Evolutionary conservation across 495 filamentous ascomycete species (phyloP).

Genomic region (Chlorociboria aeruginascens): DNA sequence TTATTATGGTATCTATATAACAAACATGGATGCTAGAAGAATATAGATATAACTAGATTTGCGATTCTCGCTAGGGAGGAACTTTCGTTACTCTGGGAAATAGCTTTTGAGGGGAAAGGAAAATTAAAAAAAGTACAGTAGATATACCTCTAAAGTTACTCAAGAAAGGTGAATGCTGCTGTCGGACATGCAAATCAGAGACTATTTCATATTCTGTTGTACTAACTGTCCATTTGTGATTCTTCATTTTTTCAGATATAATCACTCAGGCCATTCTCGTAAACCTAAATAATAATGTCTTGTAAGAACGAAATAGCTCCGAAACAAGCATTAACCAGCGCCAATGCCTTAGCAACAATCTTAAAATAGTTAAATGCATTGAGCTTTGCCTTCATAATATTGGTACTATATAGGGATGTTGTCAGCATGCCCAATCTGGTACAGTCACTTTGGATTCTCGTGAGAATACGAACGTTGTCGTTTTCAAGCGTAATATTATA

Average conservation of each 20-base stretch:
- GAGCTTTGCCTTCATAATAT: constrained; percentile 6
- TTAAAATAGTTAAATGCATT: constrained; percentile 6
- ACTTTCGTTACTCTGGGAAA: too few relatives aligned
- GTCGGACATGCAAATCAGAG: too few relatives aligned
- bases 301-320: constrained; percentile 12
- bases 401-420: constrained; percentile 2
- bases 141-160: too few relatives aligned
- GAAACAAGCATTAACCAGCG: constrained; percentile 8
- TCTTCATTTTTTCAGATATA: constrained; percentile 8
- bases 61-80: too few relatives aligned
- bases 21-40: too few relatives aligned
- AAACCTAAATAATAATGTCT: constrained; percentile 9
- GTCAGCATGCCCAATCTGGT: constrained; percentile 1
- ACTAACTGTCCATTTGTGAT: constrained; percentile 9
- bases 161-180: too few relatives aligned
- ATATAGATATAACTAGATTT: too few relatives aligned
- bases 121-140: too few relatives aligned
- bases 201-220: constrained; percentile 7
- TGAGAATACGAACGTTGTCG: constrained; percentile 1
- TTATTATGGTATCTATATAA: too few relatives aligned
- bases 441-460: constrained; percentile 5
- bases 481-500: constrained; percentile 6
- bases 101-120: too few relatives aligned
- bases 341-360: constrained; percentile 8
- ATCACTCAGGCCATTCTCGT: constrained; percentile 3